A percentile compares a stretch with the other conserved stretches of the same genome.
phyloP scores from a whole-genome alignment of 306 rosid genomes.

The Casuarina cunninghamiana region DNA sequence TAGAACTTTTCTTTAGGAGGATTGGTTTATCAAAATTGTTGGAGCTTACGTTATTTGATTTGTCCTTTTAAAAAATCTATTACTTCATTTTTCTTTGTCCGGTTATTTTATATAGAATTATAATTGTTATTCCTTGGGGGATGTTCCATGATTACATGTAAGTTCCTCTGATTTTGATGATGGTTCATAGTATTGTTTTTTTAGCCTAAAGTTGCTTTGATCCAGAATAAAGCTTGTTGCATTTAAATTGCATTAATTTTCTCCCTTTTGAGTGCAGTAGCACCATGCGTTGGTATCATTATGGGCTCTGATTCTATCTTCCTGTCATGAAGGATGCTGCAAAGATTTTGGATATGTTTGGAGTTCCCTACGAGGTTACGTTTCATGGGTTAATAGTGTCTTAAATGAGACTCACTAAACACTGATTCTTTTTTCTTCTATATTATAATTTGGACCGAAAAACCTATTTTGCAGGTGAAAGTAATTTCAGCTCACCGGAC shows the following conservation, averaged over 20 bases:
- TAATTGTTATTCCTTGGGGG: not conserved
- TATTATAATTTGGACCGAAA: not conserved
- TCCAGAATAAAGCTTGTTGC: slow-evolving; percentile 9
- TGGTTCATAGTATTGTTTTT: not conserved
- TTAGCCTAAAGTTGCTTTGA: not conserved
- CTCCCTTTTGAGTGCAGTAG: slow-evolving; percentile 41
- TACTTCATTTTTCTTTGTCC: not conserved
- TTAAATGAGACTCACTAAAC: not conserved
- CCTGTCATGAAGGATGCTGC: slow-evolving; percentile 92
- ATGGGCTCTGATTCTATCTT: slow-evolving; percentile 97
- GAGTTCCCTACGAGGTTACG: slow-evolving; percentile 73
- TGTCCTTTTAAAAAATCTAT: not conserved
- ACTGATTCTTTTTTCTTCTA: not conserved
- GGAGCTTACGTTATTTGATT: not conserved
- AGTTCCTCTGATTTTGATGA: not conserved
- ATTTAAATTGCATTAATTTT: slow-evolving; percentile 10
- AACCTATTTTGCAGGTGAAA: slow-evolving; percentile 53
- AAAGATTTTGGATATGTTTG: slow-evolving; percentile 64
- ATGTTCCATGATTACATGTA: not conserved
- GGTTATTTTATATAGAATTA: not conserved
- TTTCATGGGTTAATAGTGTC: not conserved
- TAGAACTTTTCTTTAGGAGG: not conserved
- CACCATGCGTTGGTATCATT: slow-evolving; percentile 75
- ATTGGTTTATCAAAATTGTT: not conserved
- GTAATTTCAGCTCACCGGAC: slow-evolving; percentile 94